phyloP scores from a whole-genome alignment of 1,139 yeast species.

The Saccharomyces hybrid region DNA sequence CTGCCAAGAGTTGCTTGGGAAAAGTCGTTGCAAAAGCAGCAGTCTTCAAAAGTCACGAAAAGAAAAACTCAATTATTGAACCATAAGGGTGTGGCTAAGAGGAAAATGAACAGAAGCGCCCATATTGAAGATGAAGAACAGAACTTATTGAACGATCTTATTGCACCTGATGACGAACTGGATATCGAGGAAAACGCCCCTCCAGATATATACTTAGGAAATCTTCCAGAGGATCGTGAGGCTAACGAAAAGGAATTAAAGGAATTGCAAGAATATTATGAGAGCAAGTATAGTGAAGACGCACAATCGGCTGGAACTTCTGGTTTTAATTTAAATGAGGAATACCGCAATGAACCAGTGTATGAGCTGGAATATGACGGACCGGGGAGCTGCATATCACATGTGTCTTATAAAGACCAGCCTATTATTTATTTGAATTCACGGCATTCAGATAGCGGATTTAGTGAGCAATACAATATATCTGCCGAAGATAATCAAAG shows the following conservation, averaged over 20 bases:
- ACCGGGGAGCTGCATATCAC: background rate
- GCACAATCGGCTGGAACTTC: conserved; percentile 16
- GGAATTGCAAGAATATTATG: background rate
- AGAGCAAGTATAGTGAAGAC: conserved; percentile 11
- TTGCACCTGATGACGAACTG: background rate
- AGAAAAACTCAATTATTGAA: background rate
- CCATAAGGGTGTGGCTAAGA: background rate
- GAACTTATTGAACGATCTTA: background rate
- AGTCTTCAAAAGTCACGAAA: background rate
- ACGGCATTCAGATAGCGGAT: background rate
- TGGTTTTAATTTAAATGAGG: conserved; percentile 12
- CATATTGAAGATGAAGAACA: background rate
- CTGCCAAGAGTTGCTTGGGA: conserved; percentile 30
- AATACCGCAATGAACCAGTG: background rate
- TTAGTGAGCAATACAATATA: background rate
- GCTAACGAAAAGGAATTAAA: background rate
- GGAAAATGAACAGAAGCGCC: conserved; percentile 1
- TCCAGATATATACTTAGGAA: background rate
- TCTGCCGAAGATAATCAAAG: background rate
- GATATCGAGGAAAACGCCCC: background rate
- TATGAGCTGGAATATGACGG: conserved; percentile 1
- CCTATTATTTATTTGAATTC: background rate
- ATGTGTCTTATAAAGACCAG: background rate
- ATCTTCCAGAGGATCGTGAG: background rate
- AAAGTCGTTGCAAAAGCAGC: conserved; percentile 15